These are phyloP conservation scores for Candida tibetensis DNA, from an alignment of 805 yeast genomes.

Conservation along the genomic window DNA sequence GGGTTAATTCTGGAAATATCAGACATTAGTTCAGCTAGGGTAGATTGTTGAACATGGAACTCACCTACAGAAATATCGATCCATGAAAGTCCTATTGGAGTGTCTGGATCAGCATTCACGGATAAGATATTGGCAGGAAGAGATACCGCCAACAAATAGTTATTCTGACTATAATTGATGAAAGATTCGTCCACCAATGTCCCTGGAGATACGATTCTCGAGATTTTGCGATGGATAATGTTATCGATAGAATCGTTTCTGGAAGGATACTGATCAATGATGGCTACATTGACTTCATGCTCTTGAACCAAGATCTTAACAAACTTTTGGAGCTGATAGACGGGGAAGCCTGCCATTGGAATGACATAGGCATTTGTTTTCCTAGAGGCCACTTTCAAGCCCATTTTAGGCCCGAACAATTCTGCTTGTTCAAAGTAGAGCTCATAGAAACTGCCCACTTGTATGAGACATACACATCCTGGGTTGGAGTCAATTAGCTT, in stretches of 20 bases:
- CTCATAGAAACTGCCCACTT: slow-evolving; percentile 86
- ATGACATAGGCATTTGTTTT: slow-evolving; percentile 43
- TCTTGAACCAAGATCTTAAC: slow-evolving; percentile 71
- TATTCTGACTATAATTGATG: slow-evolving; percentile 67
- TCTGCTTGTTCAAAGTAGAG: slow-evolving; percentile 88
- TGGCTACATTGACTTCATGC: slow-evolving; percentile 67
- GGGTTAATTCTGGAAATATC: slow-evolving; percentile 80
- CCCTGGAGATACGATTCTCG: slow-evolving; percentile 87
- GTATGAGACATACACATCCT: slow-evolving; percentile 50
- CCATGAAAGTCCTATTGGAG: slow-evolving; percentile 77
- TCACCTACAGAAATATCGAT: slow-evolving; percentile 84
- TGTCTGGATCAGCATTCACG: slow-evolving; percentile 38
- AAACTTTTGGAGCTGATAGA: slow-evolving; percentile 65
- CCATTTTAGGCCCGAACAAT: slow-evolving; percentile 64
- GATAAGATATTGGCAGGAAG: slow-evolving; percentile 49
- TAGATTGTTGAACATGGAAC: slow-evolving; percentile 64
- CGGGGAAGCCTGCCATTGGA: slow-evolving; percentile 93
- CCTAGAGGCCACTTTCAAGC: slow-evolving; percentile 65
- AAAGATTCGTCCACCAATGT: slow-evolving; percentile 86
- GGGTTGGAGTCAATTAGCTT: slow-evolving; percentile 32
- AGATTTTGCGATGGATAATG: slow-evolving; percentile 61
- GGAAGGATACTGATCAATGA: slow-evolving; percentile 63
- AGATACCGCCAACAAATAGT: slow-evolving; percentile 64
- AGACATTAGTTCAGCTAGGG: slow-evolving; percentile 57
- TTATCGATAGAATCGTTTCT: slow-evolving; percentile 20